Evolutionary conservation across 169 alveolate genomes (phyloP).

Genomic region (Perkinsus olseni): DNA sequence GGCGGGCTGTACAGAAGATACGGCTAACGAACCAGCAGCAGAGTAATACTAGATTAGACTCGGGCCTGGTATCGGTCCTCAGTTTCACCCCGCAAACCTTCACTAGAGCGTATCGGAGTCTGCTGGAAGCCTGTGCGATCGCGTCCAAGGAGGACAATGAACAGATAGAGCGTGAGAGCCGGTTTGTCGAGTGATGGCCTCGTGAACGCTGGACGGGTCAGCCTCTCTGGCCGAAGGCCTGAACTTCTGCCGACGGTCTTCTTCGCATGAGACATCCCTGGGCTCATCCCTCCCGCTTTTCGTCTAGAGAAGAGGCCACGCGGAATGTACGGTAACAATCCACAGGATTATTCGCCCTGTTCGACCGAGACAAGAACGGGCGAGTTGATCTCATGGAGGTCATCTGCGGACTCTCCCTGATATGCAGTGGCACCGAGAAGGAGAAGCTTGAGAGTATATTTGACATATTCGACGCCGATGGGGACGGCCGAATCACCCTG

Average conservation of each 20-base stretch:
- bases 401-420: background rate
- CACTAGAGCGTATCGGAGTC: background rate
- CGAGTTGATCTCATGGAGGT: constrained; percentile 12
- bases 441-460: constrained; percentile 5
- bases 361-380: constrained; percentile 7
- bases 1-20: background rate
- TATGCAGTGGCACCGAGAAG: constrained; percentile 14
- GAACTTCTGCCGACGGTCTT: too few species aligned
- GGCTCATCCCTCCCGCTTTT: too few species aligned
- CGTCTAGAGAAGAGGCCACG: too few species aligned
- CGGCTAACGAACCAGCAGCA: background rate
- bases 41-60: too few species aligned
- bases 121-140: background rate
- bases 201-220: too few species aligned
- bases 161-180: background rate
- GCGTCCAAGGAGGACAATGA: background rate
- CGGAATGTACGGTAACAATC: too few species aligned
- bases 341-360: background rate
- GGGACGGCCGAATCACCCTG: constrained; percentile 5
- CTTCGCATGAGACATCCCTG: too few species aligned
- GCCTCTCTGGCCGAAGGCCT: too few species aligned
- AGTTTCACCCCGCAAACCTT: background rate
- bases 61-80: background rate
- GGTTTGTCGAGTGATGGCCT: too few species aligned
- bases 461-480: background rate